These are phyloP conservation scores for Aspergillus sp. DNA, from an alignment of 2,329 filamentous ascomycete genomes.

Conservation along the genomic window DNA sequence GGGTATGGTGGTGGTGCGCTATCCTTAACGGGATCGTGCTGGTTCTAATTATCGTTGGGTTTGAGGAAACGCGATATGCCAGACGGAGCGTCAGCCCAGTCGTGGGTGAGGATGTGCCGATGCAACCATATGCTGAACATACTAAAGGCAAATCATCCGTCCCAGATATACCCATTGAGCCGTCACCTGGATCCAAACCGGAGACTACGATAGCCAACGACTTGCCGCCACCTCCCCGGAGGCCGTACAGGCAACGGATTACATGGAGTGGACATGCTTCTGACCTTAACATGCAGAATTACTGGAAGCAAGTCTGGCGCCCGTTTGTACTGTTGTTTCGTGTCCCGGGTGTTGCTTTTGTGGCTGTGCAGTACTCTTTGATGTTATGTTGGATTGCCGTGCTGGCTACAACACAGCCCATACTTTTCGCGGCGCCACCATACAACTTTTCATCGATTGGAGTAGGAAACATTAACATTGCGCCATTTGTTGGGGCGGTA, in stretches of 20 bases:
- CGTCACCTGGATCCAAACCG: background rate
- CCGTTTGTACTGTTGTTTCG: conserved; percentile 28
- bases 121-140: background rate
- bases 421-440: conserved; percentile 35
- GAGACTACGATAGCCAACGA: too few relatives aligned
- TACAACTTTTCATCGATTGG: conserved; percentile 39
- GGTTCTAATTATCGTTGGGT: conserved; percentile 44
- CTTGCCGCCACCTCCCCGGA: background rate
- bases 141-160: background rate
- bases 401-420: conserved; percentile 35
- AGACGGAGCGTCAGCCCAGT: background rate
- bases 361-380: conserved; percentile 38
- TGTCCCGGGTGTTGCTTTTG: conserved; percentile 51
- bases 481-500: conserved; percentile 39
- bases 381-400: conserved; percentile 39
- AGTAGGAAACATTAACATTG: conserved; percentile 40
- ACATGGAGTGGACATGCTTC: background rate
- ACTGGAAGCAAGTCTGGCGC: conserved; percentile 22
- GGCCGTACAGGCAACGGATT: background rate
- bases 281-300: background rate
- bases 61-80: conserved; percentile 44
- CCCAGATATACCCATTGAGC: background rate
- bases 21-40: conserved; percentile 42
- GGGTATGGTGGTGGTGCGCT: conserved; percentile 50
- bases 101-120: background rate